Base-by-base conservation (phyloP, 1,139 yeast species). In the Geotrichum cucujoidarum region DNA sequence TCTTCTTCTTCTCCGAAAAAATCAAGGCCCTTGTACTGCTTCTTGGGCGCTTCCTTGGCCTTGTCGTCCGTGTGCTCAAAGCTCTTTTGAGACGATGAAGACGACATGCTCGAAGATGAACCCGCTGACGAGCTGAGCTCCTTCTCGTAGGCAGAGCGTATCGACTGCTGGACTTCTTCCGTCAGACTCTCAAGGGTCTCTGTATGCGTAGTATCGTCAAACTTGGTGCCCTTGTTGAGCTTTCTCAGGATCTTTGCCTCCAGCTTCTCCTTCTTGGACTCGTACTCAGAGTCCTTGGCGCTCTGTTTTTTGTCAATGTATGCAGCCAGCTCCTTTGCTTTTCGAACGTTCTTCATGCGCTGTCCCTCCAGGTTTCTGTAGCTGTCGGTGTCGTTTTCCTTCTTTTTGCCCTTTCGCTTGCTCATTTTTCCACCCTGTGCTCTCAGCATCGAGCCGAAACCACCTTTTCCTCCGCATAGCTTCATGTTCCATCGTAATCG, bases 391-490 rank as follows among this genome's bases (percentile, higher is more conserved):
- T 55, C 61, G 20, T 50, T 47, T 13, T 58, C 65, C 18, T 56
- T 57, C 24, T 51, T 55, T 20, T 45, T 50, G 10, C 55, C 53
- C 29, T 57, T 52, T 22, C 58, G 57, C 44, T 53, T 54, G n/a
- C 62, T 58, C 72, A 67, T 68, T 16, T 62, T 57, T 10, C 67
- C 66, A 3, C 72, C 75, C 43, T 68, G 69, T 2, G 72, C 70
- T 33, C 69, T 65, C 44, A 75, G 59, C 58, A 69, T 62, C 21
- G 72, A 65, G 1, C 77, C 78, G 59, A 74, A 72, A 2, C 78
- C 79, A 31, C 79, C 79, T 60, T 75, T 75, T 20, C 80, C 79
- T 14, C 79, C 78, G 11, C 39, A 40, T 13, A 39, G 31, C 40
- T 40, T 45, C 3, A 45, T 38, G 18, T 45, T 45, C 49, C 49